Evolutionary conservation across 768 basidiomycete genomes (phyloP).

Genomic region (Serendipita sp.): DNA sequence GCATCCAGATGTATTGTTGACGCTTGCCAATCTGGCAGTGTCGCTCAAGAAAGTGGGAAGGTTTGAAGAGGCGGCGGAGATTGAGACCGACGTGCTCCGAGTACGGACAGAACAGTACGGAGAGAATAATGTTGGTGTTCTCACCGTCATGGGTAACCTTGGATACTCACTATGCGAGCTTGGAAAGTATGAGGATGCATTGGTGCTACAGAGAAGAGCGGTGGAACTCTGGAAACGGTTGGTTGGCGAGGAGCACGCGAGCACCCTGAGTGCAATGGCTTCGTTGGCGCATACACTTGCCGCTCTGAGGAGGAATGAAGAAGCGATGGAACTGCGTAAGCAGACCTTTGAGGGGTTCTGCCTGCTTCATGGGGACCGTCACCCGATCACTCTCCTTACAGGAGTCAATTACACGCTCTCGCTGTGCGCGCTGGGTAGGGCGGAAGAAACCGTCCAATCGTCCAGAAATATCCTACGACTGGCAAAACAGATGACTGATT

Average conservation of each 20-base stretch:
- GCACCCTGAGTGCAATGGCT: not conserved
- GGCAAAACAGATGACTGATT: no score
- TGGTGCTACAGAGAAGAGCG: not conserved
- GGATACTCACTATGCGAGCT: not conserved
- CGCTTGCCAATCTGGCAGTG: not conserved
- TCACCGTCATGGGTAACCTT: not conserved
- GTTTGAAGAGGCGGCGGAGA: not conserved
- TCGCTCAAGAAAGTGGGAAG: not conserved
- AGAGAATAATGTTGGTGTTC: not conserved
- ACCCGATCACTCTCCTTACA: not conserved
- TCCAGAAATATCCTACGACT: no score
- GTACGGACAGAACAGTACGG: not conserved
- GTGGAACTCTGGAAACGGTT: not conserved
- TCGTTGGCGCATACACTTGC: not conserved
- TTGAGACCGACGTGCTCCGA: not conserved
- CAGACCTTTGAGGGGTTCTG: not conserved
- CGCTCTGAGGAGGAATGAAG: not conserved
- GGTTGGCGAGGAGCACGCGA: not conserved
- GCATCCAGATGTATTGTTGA: not conserved
- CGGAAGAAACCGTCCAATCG: not conserved
- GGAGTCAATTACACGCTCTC: constrained; percentile 1
- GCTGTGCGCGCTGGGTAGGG: not conserved
- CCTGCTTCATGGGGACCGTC: not conserved
- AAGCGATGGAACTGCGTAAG: not conserved
- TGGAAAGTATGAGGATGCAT: not conserved